Base-by-base conservation (phyloP, 2,329 filamentous ascomycete genomes). In the Pyrenochaeta sp. region DNA sequence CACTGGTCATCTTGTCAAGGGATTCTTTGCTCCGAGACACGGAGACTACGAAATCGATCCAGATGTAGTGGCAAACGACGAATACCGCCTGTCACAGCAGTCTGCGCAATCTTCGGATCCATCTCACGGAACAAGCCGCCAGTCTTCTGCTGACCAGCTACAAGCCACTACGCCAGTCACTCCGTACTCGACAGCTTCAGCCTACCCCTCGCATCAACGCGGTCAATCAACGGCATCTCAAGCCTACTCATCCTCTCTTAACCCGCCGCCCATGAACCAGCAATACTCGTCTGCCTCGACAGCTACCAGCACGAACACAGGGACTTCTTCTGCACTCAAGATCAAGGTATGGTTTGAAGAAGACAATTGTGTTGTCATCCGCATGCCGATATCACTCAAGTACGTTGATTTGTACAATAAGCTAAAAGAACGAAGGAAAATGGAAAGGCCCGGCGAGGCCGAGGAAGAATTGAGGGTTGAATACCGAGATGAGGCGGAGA, bases 11-110 rank as follows among this genome's bases (percentile, higher is more conserved):
- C 77, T 97, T 7, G 93, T 97, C 14, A 88, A 89, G 67, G 86
- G 92, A 60, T 90, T 99, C 72, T 97, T 99, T 68, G 87, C 87
- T 1, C 94, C 94, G 4, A 83, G 92, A 40, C 86, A 92, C 61
- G 90, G 90, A 22, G 94, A 99, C 69, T 96, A 94, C 66, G 93
- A 97, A 72, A 92, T 96, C 28, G 91, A 96, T 48, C 83, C 86
- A 0, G 84, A 79, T 53, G 79, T 80, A 9, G 70, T 76, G 7
- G 76, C 80, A 32, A 75, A 77, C 13, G 86, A 89, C 51, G 88
- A 92, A 45, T 90, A 91, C 62, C 81, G 90, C 39, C 75, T 91
- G 17, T 94, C 90, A 6, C 81, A 80, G 45, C 72, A 74, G 18
- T 76, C 78, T 60, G 68, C 62, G 13, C 65, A 66, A 13, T 72